Evolutionary conservation across 2,329 filamentous ascomycete genomes (phyloP), one percentile per base, ranked within the genome.

Genomic region (Cladophialophora psammophila): DNA sequence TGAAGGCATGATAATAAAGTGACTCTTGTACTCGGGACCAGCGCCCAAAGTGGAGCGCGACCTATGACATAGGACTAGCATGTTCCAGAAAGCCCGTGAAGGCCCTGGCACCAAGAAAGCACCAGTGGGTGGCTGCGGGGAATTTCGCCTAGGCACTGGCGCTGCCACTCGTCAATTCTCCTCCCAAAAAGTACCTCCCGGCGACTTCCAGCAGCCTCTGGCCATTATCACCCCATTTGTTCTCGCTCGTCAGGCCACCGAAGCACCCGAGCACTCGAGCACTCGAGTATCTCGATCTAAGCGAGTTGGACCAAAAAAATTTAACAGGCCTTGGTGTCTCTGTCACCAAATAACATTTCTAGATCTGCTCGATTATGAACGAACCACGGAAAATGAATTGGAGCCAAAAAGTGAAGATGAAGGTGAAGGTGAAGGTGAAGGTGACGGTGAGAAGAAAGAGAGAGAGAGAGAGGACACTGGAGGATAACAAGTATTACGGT

Each of bases 1-100:
- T 58, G 52, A 38, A 52, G 6, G 31, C 31, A 48, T 50, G 48
- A 35, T 60, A 52, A 35, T 48, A 64, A 34, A 50, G 45, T 45
- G 42, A 59, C 35, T 56, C 20, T 60, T 63, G 53, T 67, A 56
- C 59, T 56, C 26, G 48, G 31, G 35, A 60, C 48, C 34, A 32
- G 50, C 45, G 59, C 59, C 52, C 59, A 26, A 48, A 34, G 42
- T 13, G 64, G 36, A 64, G 35, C 36, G 60, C 31, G n/a, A 8
- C 34, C 42, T 64, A 65, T 65, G 61, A 67, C 64, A 67, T 67
- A 59, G 66, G 60, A 60, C 62, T 50, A 20, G 45, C 45, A 50
- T 31, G 54, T 70, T 70, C 68, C 61, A 70, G 68, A 70, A 70
- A 12, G 53, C 55, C 56, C 67, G 45, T 63, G 64, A 48, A 65